Evolutionary conservation across 495 filamentous ascomycete species (phyloP), one percentile per base, ranked within the genome.

Genomic region (Aspergillus indologenus): DNA sequence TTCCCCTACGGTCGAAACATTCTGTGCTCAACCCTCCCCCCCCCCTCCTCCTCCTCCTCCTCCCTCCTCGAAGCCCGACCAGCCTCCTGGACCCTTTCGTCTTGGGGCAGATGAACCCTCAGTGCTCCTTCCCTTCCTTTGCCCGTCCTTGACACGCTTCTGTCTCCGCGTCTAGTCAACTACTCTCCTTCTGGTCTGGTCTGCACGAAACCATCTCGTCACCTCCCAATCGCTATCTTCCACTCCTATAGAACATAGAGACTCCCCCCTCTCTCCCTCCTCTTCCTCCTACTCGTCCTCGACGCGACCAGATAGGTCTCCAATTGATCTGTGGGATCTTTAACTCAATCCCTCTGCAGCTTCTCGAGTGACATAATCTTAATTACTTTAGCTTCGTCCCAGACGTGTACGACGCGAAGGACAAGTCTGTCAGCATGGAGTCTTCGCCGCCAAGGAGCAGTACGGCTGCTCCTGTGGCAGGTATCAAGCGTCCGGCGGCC

Each of bases 401-500:
- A 21, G 54, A 22, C 31, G 56, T 48, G 23, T 24, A 58, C 49
- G 19, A 57, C 53, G 43, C 31, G 47, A 42, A 51, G 15, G 20
- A 47, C 21, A 40, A 14, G 2, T 2, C 12, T 14, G 29, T 40
- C 59, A 71, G 54, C 60, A 80, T 80, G 76, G 77, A 77, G 59
- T 77, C 77, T 20, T 79, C 77, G 62, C 74, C 77, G 29, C 65
- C 68, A n/a, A 68, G 71, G 64, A 70, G 65, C 60, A 62, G 55
- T 53, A 61, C 65, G 49, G 64, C 56, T 62, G 68, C 82, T 68
- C 74, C 79, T 53, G 74, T 77, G 15, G 81, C 83, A 50, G 85
- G 90, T 61, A 72, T 86, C 56, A 95, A 95, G 79, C 87, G 91
- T 73, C 84, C 89, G 45, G 88, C 88, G 60, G 84, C 91, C 56